A percentile compares a stretch with the other conserved stretches of the same genome.
phyloP scores from a whole-genome alignment of 1,284 basidiomycete species.

The Polyporus tsugae region DNA sequence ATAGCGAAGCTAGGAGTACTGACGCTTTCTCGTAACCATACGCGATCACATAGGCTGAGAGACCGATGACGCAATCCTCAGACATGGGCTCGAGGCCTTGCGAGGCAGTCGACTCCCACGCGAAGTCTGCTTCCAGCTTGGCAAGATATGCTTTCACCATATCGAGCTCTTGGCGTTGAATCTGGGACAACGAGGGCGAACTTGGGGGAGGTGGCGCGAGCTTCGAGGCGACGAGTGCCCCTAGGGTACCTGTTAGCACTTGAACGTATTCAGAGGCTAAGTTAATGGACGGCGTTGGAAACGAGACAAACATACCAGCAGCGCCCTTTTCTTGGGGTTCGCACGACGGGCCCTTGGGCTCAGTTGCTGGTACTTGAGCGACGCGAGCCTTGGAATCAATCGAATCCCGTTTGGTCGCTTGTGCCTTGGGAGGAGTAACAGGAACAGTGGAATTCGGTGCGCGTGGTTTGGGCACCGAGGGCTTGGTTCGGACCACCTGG shows the following conservation, averaged over 20 bases:
- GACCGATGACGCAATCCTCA: background rate
- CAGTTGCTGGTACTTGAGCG: background rate
- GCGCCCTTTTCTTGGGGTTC: background rate
- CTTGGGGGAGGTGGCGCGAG: background rate
- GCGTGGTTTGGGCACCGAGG: background rate
- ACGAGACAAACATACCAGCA: background rate
- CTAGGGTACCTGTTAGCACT: background rate
- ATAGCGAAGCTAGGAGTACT: background rate
- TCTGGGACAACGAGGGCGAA: background rate
- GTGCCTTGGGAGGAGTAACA: background rate
- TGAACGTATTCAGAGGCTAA: too few relatives aligned
- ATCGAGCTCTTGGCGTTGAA: background rate
- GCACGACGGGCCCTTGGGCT: background rate
- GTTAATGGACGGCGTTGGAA: background rate
- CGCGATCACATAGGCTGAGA: background rate
- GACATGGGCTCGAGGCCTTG: background rate
- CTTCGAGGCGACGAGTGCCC: background rate
- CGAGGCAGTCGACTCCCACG: background rate
- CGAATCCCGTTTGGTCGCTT: background rate
- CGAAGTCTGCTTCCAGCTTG: background rate
- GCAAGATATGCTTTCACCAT: conserved; percentile 3
- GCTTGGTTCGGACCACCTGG: background rate
- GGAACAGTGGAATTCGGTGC: background rate
- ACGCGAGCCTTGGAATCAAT: background rate
- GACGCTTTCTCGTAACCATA: background rate